These are phyloP conservation scores for Sphaerulina vaccinii DNA, from an alignment of 2,329 filamentous ascomycete genomes.

Conservation along the genomic window DNA sequence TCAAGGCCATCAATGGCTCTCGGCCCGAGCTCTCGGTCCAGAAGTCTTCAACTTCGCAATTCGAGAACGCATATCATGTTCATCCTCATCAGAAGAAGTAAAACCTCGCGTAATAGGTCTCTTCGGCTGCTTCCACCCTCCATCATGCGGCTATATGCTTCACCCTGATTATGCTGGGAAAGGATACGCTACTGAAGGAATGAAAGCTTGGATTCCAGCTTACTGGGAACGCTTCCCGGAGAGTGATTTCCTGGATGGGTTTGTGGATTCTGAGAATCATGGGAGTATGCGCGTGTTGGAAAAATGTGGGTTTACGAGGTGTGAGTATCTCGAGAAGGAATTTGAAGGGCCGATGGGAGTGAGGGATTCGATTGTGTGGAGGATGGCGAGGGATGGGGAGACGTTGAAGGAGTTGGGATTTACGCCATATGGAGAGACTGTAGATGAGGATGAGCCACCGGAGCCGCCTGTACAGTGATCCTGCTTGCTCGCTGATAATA, in stretches of 20 bases:
- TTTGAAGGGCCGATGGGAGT: slow-evolving; percentile 42
- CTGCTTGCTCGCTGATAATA: too few relatives aligned
- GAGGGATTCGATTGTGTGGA: slow-evolving; percentile 39
- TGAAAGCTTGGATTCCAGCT: slow-evolving; percentile 42
- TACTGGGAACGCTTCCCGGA: slow-evolving; percentile 41
- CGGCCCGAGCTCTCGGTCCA: slow-evolving; percentile 36
- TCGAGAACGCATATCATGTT: slow-evolving; percentile 39
- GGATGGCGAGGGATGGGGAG: slow-evolving; percentile 32
- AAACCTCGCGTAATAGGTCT: slow-evolving; percentile 54
- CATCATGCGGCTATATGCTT: slow-evolving; percentile 47
- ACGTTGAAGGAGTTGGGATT: slow-evolving; percentile 29
- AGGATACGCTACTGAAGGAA: slow-evolving; percentile 47
- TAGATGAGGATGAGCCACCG: slow-evolving; percentile 11
- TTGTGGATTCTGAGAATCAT: slow-evolving; percentile 52
- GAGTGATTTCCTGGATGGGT: slow-evolving; percentile 44
- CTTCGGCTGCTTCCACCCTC: slow-evolving; percentile 43
- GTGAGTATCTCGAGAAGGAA: slow-evolving; percentile 43
- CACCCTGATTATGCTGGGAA: slow-evolving; percentile 37
- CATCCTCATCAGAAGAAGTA: slow-evolving; percentile 51
- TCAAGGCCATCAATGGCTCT: slow-evolving; percentile 40
- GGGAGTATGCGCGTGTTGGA: slow-evolving; percentile 57
- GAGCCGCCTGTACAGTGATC: slow-evolving; percentile 20
- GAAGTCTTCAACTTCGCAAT: slow-evolving; percentile 60
- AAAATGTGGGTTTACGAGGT: slow-evolving; percentile 54
- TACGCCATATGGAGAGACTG: not conserved